These are phyloP conservation scores for Exophiala alcalophila DNA, from an alignment of 2,329 filamentous ascomycete species.

Conservation along the genomic window DNA sequence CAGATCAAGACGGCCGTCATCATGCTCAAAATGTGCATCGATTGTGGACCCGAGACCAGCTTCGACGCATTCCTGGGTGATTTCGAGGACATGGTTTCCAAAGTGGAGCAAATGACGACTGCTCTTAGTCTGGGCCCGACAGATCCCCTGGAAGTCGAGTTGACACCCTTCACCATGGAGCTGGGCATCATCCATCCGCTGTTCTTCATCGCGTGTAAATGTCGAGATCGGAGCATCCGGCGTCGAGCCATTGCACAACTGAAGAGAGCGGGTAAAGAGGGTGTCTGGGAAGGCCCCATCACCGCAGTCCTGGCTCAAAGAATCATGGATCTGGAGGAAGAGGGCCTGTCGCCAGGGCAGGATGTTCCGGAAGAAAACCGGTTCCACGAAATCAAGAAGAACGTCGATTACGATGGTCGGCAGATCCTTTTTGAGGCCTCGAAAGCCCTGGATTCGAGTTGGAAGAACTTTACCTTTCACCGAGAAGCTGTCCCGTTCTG, in stretches of 20 bases:
- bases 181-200: conserved; percentile 36
- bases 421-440: conserved; percentile 26
- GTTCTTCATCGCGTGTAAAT: conserved; percentile 36
- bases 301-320: conserved; percentile 33
- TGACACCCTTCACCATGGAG: conserved; percentile 33
- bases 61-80: conserved; percentile 28
- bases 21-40: conserved; percentile 30
- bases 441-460: conserved; percentile 24
- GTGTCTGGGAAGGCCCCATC: conserved; percentile 37
- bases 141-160: conserved; percentile 25
- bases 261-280: conserved; percentile 36
- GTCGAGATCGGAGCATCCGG: conserved; percentile 31
- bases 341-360: conserved; percentile 20
- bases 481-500: conserved; percentile 28
- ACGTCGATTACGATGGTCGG: conserved; percentile 31
- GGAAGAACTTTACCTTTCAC: conserved; percentile 27
- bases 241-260: conserved; percentile 34
- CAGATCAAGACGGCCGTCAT: conserved; percentile 31
- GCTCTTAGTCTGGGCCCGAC: conserved; percentile 23
- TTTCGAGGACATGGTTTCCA: conserved; percentile 32
- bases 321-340: conserved; percentile 32
- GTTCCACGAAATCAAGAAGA: conserved; percentile 31
- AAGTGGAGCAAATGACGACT: conserved; percentile 27
- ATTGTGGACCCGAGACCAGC: conserved; percentile 27
- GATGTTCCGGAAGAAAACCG: conserved; percentile 28